Conservation (phyloP, 768 basidiomycete species). For the Boletus fagicola region DNA sequence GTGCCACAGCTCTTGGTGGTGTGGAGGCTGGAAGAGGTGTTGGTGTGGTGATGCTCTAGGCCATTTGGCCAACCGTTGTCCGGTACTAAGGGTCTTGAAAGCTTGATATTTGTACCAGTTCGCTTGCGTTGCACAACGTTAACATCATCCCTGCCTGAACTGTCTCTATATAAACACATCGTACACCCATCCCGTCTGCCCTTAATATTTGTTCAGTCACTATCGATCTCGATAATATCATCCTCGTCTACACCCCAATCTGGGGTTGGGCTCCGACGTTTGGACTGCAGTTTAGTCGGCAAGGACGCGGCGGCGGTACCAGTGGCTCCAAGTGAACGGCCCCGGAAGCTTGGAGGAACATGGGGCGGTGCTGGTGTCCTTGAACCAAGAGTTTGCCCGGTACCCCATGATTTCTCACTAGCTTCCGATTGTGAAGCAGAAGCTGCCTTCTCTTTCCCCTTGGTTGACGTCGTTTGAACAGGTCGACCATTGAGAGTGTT, state of each 20-base stretch:
- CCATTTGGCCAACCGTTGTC: not conserved
- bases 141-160: not conserved
- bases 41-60: conserved; percentile 91
- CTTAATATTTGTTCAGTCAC: conserved; percentile 47
- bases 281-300: conserved; percentile 38
- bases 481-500: conserved; percentile 61
- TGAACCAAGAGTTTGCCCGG: conserved; percentile 52
- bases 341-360: conserved; percentile 34
- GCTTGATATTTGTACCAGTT: not conserved
- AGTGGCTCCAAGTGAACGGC: conserved; percentile 50
- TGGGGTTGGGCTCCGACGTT: conserved; percentile 63
- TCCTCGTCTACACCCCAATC: conserved; percentile 86
- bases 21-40: conserved; percentile 72
- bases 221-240: conserved; percentile 81
- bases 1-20: conserved; percentile 52
- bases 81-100: not conserved
- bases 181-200: conserved; percentile 3
- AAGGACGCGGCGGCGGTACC: conserved; percentile 48
- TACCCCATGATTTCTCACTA: conserved; percentile 39
- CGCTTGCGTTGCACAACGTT: not conserved
- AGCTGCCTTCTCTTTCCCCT: conserved; percentile 54
- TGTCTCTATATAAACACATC: conserved; percentile 7
- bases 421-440: conserved; percentile 32
- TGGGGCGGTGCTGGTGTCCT: conserved; percentile 19
- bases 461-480: conserved; percentile 36